Base-by-base conservation (phyloP, 2,329 filamentous ascomycete genomes). In the Colletotrichum incanum region DNA sequence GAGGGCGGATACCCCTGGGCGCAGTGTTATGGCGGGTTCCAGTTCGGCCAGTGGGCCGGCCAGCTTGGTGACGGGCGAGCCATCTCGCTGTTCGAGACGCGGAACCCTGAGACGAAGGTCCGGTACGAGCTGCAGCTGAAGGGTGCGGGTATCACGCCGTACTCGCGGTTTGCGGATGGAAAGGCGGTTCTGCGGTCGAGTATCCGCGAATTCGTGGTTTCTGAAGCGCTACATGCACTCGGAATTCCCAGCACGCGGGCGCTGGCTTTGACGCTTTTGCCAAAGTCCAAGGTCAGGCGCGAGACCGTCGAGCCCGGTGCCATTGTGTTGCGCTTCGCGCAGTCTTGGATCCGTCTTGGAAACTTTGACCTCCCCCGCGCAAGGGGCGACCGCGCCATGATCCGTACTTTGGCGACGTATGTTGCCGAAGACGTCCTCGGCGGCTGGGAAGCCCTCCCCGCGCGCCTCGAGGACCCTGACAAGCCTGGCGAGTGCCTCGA, bases 161-260 rank as follows among this genome's bases (percentile, higher is more conserved):
- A 99, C 84, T 97, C 94, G 49, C 92, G 96, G 4, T 99, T 99
- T 76, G 96, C 96, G 31, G 96, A 99, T 80, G 96, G 96, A 39
- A 96, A 96, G 80, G 96, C 96, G 0, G 96, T 99, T 3, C 85
- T 99, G 63, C 87, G 96, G 73, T 97, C 94, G 37, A 97, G 94
- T 78, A 97, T 99, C 76, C 90, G 96, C 73, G 96, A 99, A 84
- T 99, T 96, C 76, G 86, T 99, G 54, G 95, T 97, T 26, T 97
- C 93, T 60, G 96, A 99, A 85, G 91, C 92, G 34, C 88, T 99
- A 54, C 90, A 98, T 80, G 94, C 95, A 0, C 88, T 99, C 2
- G 87, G 90, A 0, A 96, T 99, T 73, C 95, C 96, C 0, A 93
- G 91, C 0, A 99, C 96, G 0, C 87, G 96, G 71, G 96, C 96